These are phyloP conservation scores for Xylaria palmicola DNA, from an alignment of 495 filamentous ascomycete genomes.

Conservation along the genomic window DNA sequence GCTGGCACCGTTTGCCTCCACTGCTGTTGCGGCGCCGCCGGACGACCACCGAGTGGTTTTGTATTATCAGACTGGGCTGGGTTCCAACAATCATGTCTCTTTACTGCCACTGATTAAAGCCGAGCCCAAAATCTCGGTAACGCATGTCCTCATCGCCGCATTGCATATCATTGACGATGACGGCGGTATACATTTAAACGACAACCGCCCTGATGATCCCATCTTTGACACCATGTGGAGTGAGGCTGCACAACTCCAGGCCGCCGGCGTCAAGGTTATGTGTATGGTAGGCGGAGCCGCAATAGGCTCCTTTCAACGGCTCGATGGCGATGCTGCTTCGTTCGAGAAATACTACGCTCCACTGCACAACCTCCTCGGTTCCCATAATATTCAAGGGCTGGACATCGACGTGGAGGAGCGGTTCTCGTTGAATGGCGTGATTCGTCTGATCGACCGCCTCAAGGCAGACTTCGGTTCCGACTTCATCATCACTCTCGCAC, in stretches of 20 bases:
- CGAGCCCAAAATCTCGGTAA: constrained; percentile 46
- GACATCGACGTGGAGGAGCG: constrained; percentile 84
- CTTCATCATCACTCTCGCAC: constrained; percentile 77
- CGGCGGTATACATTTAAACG: constrained; percentile 68
- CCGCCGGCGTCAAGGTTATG: constrained; percentile 66
- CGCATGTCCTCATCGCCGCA: constrained; percentile 74
- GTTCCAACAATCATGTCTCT: constrained; percentile 62
- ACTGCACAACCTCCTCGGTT: constrained; percentile 59
- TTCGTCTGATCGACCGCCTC: constrained; percentile 72
- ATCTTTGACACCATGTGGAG: constrained; percentile 63
- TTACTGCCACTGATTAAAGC: constrained; percentile 68
- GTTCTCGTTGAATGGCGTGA: constrained; percentile 69
- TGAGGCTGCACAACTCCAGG: constrained; percentile 60
- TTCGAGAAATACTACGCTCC: constrained; percentile 71
- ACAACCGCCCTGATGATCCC: constrained; percentile 58
- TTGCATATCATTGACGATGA: constrained; percentile 69
- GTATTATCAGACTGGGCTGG: constrained; percentile 66
- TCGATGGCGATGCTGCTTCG: constrained; percentile 54
- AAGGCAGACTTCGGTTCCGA: constrained; percentile 66
- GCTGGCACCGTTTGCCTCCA: constrained; percentile 8
- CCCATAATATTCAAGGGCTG: constrained; percentile 64
- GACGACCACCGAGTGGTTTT: constrained; percentile 48
- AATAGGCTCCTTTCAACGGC: constrained; percentile 59
- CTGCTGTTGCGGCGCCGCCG: constrained; percentile 9
- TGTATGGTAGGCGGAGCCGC: constrained; percentile 87